A percentile compares a stretch with the other conserved stretches of the same genome.
phyloP scores from a whole-genome alignment of 352 stramenopile species.

The Globisporangium nunn region DNA sequence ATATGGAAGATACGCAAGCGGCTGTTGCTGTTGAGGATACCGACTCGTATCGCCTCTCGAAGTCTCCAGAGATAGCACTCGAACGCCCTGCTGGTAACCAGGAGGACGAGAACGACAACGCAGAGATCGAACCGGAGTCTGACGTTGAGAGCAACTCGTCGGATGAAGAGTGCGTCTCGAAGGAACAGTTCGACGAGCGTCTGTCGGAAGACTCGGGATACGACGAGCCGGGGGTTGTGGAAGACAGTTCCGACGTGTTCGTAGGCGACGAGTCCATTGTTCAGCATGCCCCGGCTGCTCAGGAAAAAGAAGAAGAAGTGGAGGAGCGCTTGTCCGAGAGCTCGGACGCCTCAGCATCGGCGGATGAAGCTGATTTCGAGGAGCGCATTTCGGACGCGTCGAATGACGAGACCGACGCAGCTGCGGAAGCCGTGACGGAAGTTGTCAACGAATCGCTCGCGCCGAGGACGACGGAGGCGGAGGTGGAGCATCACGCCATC shows the following conservation, averaged over 20 bases:
- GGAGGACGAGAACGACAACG: background rate
- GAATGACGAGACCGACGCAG: background rate
- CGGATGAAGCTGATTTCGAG: background rate
- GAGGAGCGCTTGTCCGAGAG: background rate
- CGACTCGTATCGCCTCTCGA: background rate
- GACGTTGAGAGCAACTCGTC: conserved; percentile 1
- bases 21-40: background rate
- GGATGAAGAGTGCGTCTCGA: background rate
- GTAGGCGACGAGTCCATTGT: background rate
- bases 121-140: background rate
- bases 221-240: background rate
- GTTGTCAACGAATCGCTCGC: background rate
- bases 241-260: background rate
- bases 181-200: conserved; percentile 8
- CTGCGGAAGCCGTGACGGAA: background rate
- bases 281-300: background rate
- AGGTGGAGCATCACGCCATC: conserved; percentile 12
- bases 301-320: background rate
- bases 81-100: background rate
- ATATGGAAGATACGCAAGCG: background rate
- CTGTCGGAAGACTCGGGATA: conserved; percentile 4
- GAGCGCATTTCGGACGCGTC: conserved; percentile 1
- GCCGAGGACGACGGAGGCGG: background rate
- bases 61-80: conserved; percentile 8
- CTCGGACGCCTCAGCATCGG: background rate